Conservation (phyloP, 2,329 filamentous ascomycete genomes). For the Fusarium sp. region DNA sequence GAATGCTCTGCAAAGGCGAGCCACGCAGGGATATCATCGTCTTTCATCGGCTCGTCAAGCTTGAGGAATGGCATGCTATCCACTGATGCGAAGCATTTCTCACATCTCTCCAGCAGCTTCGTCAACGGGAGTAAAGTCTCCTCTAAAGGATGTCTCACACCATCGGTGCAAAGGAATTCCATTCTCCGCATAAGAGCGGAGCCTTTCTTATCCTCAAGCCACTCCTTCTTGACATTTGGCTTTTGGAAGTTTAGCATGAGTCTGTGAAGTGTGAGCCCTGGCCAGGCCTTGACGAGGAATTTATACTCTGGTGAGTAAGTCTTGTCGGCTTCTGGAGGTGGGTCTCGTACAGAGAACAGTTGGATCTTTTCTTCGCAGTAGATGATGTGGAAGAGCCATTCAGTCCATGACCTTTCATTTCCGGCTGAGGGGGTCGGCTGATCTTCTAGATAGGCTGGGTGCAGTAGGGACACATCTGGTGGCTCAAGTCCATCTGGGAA, state of each 20-base stretch:
- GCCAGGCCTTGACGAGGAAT: background rate
- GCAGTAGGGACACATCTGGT: background rate
- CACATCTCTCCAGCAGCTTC: background rate
- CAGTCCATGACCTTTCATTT: background rate
- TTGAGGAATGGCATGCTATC: background rate
- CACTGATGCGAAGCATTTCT: background rate
- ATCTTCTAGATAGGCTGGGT: background rate
- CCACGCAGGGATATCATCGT: background rate
- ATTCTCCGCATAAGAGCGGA: background rate
- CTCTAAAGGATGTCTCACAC: background rate
- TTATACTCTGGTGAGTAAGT: background rate
- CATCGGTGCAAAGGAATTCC: background rate
- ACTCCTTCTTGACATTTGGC: background rate
- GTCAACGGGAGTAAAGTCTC: background rate
- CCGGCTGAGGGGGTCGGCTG: background rate
- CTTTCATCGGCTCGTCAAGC: background rate
- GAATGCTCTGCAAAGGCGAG: background rate
- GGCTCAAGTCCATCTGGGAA: background rate
- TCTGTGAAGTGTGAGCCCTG: background rate
- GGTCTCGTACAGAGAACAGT: background rate
- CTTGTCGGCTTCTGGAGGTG: background rate
- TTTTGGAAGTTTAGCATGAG: background rate
- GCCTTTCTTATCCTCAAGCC: background rate
- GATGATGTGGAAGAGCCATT: background rate
- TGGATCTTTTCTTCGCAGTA: constrained; percentile 8